phyloP scores from a whole-genome alignment of 805 yeast genomes.

The Lipomyces orientalis region DNA sequence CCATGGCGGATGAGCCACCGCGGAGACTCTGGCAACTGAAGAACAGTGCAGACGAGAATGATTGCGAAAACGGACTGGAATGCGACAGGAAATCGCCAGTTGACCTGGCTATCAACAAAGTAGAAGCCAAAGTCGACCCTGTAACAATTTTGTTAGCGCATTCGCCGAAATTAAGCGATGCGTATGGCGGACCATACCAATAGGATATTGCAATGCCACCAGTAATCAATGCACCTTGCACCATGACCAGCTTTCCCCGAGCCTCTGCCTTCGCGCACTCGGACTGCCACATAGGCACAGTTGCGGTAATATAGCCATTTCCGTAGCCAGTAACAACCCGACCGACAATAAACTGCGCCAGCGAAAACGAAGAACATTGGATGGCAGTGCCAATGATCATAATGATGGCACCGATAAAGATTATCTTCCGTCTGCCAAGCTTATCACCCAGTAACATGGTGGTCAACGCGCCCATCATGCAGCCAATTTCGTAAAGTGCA shows the following conservation, averaged over 20 bases:
- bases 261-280: constrained; percentile 70
- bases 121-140: constrained; percentile 59
- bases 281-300: constrained; percentile 82
- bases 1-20: constrained; percentile 78
- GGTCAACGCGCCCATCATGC: constrained; percentile 73
- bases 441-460: constrained; percentile 66
- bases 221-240: constrained; percentile 74
- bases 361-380: constrained; percentile 59
- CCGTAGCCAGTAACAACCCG: constrained; percentile 77
- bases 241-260: constrained; percentile 70
- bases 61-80: constrained; percentile 69
- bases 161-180: too few species aligned
- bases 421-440: constrained; percentile 68
- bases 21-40: constrained; percentile 85
- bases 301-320: constrained; percentile 75
- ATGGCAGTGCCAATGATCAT: constrained; percentile 66
- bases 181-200: constrained; percentile 49
- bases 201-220: constrained; percentile 78
- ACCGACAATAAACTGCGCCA: constrained; percentile 76
- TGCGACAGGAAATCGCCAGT: constrained; percentile 83
- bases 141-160: too few species aligned
- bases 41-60: constrained; percentile 55
- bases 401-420: constrained; percentile 60
- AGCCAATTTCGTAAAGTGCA: constrained; percentile 67
- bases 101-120: constrained; percentile 40